Conservation (phyloP, 345 rosid genomes). For the Euphorbia tirucalli region DNA sequence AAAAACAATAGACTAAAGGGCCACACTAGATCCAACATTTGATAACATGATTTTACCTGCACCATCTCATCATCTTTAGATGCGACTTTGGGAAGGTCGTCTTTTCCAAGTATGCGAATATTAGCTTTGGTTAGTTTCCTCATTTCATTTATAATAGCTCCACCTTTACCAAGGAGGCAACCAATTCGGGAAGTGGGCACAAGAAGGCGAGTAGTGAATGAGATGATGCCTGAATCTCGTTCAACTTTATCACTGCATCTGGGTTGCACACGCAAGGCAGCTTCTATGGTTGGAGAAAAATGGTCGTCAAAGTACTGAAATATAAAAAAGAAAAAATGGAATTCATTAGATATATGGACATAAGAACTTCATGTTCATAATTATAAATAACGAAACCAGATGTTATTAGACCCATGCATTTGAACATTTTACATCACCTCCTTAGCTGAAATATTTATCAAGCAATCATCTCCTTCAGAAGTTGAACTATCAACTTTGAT, state of each 20-base stretch:
- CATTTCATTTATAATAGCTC: conserved; percentile 86
- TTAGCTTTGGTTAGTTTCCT: conserved; percentile 85
- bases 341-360: conserved; percentile 5
- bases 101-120: conserved; percentile 86
- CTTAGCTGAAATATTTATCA: conserved; percentile 75
- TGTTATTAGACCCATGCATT: background rate
- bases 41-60: conserved; percentile 52
- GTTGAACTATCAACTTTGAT: conserved; percentile 88
- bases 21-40: background rate
- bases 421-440: conserved; percentile 52
- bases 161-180: conserved; percentile 95
- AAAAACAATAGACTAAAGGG: conserved; percentile 13
- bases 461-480: conserved; percentile 86
- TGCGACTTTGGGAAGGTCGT: conserved; percentile 83
- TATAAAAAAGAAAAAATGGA: conserved; percentile 6
- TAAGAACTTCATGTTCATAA: background rate
- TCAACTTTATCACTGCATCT: conserved; percentile 89
- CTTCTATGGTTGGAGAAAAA: conserved; percentile 82
- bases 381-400: background rate
- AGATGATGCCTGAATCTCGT: conserved; percentile 91
- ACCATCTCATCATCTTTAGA: conserved; percentile 95
- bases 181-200: conserved; percentile 93
- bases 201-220: conserved; percentile 85
- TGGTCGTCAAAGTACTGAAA: conserved; percentile 77
- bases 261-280: conserved; percentile 83